Evolutionary conservation across 192 early-diverging fungal genomes (phyloP), one percentile per base, ranked within the genome.

Genomic region (Kappamyces sp.): DNA sequence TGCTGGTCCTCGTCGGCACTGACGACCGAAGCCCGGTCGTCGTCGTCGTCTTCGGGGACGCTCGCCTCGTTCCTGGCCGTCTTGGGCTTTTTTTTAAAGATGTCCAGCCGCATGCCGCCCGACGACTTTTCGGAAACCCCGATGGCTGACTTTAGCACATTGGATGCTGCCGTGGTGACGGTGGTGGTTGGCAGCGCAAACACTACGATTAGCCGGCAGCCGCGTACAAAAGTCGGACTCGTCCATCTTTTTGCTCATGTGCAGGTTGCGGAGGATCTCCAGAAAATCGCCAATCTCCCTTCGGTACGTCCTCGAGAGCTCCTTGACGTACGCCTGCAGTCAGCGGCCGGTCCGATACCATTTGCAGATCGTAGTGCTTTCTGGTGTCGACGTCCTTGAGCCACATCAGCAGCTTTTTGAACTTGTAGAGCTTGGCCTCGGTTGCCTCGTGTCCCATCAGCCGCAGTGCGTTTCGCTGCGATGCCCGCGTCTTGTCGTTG

Each of bases 281-380:
- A 80, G n/a, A 45, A 75, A 73, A 5, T 72, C 75, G 2, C 54
- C 47, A 7, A 78, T 63, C 47, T 80, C 78, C 30, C 39, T 38
- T 5, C 48, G 64, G 47, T 80, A 80, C 3, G 70, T 61, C 36
- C 66, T 35, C 0, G 57, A 54, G 30, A 80, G 58, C 45, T 71
- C 69, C 38, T 70, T 55, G 8, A 63, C 67, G 54, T 77, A 80
- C 2, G 46, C 34, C 74, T 74, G 14, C 11, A 5, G 57, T 22
- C 45, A 34, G n/a, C 22, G 29, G 31, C 22, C 12, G 41, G 12
- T n/a, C 5, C 31, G 22, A 6, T 64, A 74, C 68, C 77, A 81
- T 76, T 53, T 78, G 69, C 8, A 81, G 55, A 33, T 81, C 73
- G 43, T 69, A 63, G 47, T 81, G 79, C 34, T 80, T 80, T 29